Conservation (phyloP, 2,329 filamentous ascomycete genomes). For the Talaromyces amestolkiae region DNA sequence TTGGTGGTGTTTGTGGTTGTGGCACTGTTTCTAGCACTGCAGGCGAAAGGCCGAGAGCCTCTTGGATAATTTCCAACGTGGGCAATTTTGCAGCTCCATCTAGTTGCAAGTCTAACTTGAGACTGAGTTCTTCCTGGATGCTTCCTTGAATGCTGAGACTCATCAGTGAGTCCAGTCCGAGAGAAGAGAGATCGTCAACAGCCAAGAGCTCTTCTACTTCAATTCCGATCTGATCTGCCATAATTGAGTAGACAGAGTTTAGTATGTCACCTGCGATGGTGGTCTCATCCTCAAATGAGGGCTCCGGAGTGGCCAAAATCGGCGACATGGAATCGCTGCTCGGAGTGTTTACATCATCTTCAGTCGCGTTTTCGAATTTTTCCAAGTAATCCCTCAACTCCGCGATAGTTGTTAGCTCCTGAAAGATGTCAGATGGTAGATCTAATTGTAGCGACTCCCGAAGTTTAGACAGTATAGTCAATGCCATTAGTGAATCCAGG, state of each 20-base stretch:
- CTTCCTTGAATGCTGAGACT: background rate
- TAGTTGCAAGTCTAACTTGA: background rate
- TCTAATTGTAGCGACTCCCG: conserved; percentile 28
- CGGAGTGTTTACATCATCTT: background rate
- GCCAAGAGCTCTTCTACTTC: background rate
- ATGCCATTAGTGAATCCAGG: conserved; percentile 34
- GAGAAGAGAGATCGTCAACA: background rate
- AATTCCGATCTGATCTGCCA: background rate
- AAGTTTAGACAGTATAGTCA: conserved; percentile 33
- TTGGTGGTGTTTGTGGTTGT: background rate
- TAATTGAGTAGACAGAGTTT: background rate
- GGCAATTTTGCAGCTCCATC: background rate
- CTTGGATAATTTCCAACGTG: background rate
- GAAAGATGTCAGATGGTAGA: conserved; percentile 19
- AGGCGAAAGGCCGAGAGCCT: background rate
- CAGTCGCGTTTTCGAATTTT: background rate
- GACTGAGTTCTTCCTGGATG: background rate
- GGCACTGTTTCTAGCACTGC: background rate
- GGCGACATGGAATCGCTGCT: background rate
- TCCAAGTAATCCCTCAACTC: conserved; percentile 5
- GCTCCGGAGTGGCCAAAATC: background rate
- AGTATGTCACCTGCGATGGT: background rate
- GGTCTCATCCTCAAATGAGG: background rate
- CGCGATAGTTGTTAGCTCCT: conserved; percentile 5
- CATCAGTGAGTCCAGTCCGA: background rate